Evolutionary conservation across 208 protist genomes (phyloP).

Genomic region (Giardia muris): DNA sequence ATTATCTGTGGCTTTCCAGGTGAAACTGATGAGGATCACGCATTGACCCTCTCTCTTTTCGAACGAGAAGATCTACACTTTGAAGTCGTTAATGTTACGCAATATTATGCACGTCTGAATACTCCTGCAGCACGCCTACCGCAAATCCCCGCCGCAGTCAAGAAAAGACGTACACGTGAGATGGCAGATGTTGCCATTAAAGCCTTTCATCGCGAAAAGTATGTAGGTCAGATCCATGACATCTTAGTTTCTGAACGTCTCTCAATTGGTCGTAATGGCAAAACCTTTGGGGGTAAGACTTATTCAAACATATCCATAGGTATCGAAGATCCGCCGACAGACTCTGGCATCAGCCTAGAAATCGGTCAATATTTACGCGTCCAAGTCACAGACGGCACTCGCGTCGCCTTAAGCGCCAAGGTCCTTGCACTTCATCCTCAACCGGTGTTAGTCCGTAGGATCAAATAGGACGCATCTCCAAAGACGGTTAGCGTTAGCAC

Average conservation of each 20-base stretch:
- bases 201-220: not conserved
- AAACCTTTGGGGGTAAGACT: not conserved
- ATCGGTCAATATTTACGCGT: not conserved
- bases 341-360: not conserved
- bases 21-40: conserved; percentile 37
- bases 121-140: conserved; percentile 27
- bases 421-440: not conserved
- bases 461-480: too few relatives aligned
- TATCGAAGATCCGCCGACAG: not conserved
- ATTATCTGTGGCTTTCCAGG: conserved; percentile 33
- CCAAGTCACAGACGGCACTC: not conserved
- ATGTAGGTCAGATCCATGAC: not conserved
- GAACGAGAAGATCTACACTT: not conserved
- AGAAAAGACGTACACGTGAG: not conserved
- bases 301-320: not conserved
- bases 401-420: not conserved
- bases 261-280: not conserved
- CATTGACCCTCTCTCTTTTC: conserved; percentile 2
- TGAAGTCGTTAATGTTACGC: conserved; percentile 30
- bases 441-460: not conserved
- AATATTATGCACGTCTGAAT: conserved; percentile 18
- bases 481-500: too few relatives aligned
- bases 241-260: not conserved
- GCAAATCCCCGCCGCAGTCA: not conserved
- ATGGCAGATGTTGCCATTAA: not conserved